These are phyloP conservation scores for grape (Vitis vinifera) DNA, from an alignment of 164 flowering plant species.

Conservation along the genomic window ASM3070453v1 NC_081808.1:18596501-18597000, in stretches of 20 bases:
- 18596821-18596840: constrained; percentile 98
- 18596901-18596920: constrained; percentile 92
- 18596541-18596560: no score
- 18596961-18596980: neutral
- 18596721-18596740: no score
- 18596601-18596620: no score
- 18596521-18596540: no score
- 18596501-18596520: no score
- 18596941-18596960: neutral
- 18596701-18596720: neutral
- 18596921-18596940: constrained; percentile 26
- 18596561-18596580: no score
- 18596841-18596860: constrained; percentile 76
- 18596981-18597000: constrained; percentile 44
- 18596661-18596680: neutral
- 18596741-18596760: neutral
- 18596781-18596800: neutral
- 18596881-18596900: constrained; percentile 85
- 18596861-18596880: constrained; percentile 68
- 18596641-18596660: neutral
- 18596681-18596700: neutral
- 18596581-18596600: no score
- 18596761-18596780: neutral
- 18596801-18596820: constrained; percentile 28
- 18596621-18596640: no score